Base-by-base conservation (phyloP, 2,329 filamentous ascomycete genomes). In the Dactylellina parvicollis region DNA sequence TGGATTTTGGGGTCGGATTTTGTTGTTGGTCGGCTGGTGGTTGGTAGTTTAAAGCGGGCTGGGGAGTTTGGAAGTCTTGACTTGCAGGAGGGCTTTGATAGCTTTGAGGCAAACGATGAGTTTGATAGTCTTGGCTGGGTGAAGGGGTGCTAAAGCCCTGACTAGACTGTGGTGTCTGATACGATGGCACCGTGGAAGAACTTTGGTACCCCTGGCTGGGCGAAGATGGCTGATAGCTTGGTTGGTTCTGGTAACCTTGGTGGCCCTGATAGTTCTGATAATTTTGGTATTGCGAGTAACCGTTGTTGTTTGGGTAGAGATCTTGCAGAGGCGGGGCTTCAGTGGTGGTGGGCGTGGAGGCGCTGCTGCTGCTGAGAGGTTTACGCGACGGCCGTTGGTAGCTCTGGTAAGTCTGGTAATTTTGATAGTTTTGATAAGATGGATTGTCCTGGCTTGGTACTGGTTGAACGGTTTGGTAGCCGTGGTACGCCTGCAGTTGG, bases 401-500 rank as follows among this genome's bases (percentile, higher is more conserved):
- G 4, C 38, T 28, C 18, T 57, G 56, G 34, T 56, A 36, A n/a
- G 38, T 4, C n/a, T 24, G 47, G 18, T n/a, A n/a, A n/a, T n/a
- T n/a, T 26, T 72, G 57, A 18, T 72, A 72, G 4, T 30, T 28
- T 18, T 57, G 56, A 34, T 56, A 36, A n/a, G 38, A 10, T 10
- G n/a, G 47, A 24, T 14, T 32, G n/a, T 40, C 55, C 12, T 52
- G 46, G 20, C 20, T 30, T 12, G 49, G 16, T 22, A 18, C 28
- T 14, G 40, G 12, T 49, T 49, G 56, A 26, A 46, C 16, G 3
- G 36, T n/a, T 28, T 61, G 55, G 30, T 42, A 55, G 24, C 55
- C 18, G 20, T 72, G 67, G 28, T 72, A 72, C 3, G 59, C 38
- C 28, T 72, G 67, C n/a, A 65, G 36, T 18, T 72, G 67, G 34